phyloP scores from a whole-genome alignment of 2,329 filamentous ascomycete genomes.

The Lachnellula occidentalis region DNA sequence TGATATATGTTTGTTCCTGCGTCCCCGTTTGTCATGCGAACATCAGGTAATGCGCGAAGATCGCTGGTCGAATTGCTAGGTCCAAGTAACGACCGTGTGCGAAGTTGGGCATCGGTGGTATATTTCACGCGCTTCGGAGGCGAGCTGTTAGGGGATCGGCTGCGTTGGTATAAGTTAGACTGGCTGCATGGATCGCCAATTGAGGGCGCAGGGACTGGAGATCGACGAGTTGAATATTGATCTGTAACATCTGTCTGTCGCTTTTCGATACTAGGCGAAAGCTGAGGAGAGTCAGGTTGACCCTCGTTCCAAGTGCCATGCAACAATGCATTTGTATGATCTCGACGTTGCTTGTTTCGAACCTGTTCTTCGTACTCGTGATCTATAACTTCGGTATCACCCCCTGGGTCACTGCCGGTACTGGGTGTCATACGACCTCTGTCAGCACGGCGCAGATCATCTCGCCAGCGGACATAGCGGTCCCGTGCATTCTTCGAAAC shows the following conservation, averaged over 20 bases:
- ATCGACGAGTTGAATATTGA: conserved; percentile 5
- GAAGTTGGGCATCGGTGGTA: conserved; percentile 22
- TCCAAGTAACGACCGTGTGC: conserved; percentile 27
- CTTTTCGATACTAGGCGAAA: conserved; percentile 20
- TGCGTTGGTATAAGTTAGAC: conserved; percentile 10
- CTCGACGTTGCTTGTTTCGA: conserved; percentile 31
- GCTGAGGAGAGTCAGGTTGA: conserved; percentile 51
- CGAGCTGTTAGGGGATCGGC: conserved; percentile 14
- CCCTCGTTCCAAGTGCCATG: conserved; percentile 59
- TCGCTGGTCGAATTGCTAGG: conserved; percentile 14
- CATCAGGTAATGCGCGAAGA: conserved; percentile 13
- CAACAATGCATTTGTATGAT: conserved; percentile 50
- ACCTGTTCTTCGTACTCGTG: conserved; percentile 27
- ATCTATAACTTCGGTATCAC: conserved; percentile 19
- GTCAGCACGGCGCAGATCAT: conserved; percentile 63
- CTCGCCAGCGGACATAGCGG: conserved; percentile 72
- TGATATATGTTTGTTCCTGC: not conserved
- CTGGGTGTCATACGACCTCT: conserved; percentile 33
- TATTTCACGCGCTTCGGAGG: conserved; percentile 27
- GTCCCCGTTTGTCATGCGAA: conserved; percentile 12
- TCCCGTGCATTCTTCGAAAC: conserved; percentile 76
- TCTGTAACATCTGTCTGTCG: conserved; percentile 4
- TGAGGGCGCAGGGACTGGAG: conserved; percentile 7
- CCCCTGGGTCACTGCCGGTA: conserved; percentile 22
- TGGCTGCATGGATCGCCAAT: conserved; percentile 4